Conservation (phyloP, 495 filamentous ascomycete species). For the Cenococcum geophilum region DNA sequence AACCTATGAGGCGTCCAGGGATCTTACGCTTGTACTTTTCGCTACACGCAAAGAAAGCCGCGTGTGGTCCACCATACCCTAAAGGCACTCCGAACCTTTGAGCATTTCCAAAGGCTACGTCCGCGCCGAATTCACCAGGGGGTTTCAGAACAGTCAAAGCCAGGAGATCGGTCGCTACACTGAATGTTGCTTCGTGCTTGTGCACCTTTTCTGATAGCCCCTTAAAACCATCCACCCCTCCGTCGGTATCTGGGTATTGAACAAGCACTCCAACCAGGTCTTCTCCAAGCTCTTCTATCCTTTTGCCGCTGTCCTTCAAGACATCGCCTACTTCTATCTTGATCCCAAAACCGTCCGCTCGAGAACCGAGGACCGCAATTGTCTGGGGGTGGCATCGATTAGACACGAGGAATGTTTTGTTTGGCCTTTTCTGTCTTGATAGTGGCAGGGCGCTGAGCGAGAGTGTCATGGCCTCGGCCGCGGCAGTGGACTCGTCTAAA, state of each 20-base stretch:
- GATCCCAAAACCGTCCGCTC: constrained; percentile 92
- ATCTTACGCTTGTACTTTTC: constrained; percentile 97
- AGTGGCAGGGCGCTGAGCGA: constrained; percentile 71
- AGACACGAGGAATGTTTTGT: constrained; percentile 80
- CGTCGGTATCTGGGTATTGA: constrained; percentile 91
- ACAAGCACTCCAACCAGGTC: constrained; percentile 86
- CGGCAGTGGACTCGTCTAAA: constrained; percentile 89
- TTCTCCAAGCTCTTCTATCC: constrained; percentile 68
- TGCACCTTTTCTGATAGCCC: constrained; percentile 71
- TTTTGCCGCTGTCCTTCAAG: constrained; percentile 52
- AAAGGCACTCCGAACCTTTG: constrained; percentile 92
- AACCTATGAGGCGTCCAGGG: constrained; percentile 83
- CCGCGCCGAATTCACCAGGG: constrained; percentile 92
- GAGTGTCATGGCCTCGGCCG: constrained; percentile 96
- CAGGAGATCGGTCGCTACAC: constrained; percentile 85
- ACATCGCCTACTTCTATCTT: constrained; percentile 69
- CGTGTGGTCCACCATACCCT: constrained; percentile 91
- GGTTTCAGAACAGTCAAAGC: constrained; percentile 86
- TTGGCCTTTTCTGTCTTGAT: constrained; percentile 63
- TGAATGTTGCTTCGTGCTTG: constrained; percentile 71
- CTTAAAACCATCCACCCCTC: constrained; percentile 70
- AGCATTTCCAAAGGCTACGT: constrained; percentile 95
- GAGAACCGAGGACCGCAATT: constrained; percentile 73
- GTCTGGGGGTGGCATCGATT: constrained; percentile 84
- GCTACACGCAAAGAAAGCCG: constrained; percentile 90